Conservation (phyloP, 805 yeast genomes). For the Cyberlindnera xishuangbannaensis region DNA sequence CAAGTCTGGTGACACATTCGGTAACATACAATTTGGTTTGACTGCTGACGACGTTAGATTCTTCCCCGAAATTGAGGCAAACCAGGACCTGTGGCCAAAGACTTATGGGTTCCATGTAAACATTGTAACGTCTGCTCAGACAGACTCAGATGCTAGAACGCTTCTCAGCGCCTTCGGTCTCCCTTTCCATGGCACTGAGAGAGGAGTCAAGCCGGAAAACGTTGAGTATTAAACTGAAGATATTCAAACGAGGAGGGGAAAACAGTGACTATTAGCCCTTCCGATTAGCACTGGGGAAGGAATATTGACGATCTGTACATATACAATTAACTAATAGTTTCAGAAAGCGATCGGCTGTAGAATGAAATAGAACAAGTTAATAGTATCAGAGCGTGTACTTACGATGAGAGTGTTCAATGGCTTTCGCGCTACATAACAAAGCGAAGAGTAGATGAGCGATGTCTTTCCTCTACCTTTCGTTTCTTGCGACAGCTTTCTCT, state of each 20-base stretch:
- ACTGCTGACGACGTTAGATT: conserved; percentile 66
- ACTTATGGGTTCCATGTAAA: conserved; percentile 84
- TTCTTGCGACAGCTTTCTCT: not conserved
- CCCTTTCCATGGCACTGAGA: conserved; percentile 61
- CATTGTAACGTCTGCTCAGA: conserved; percentile 82
- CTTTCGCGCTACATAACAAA: no score
- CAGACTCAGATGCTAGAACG: conserved; percentile 84
- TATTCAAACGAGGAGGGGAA: not conserved
- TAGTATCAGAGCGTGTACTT: not conserved
- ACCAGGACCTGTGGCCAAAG: conserved; percentile 83
- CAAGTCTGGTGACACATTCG: conserved; percentile 76
- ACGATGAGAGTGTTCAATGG: not conserved
- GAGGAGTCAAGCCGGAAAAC: conserved; percentile 23
- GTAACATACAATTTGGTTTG: conserved; percentile 82
- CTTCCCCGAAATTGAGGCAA: conserved; percentile 92
- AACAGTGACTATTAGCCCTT: not conserved
- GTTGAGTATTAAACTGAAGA: conserved; percentile 16
- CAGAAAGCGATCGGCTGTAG: no score
- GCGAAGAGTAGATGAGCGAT: no score
- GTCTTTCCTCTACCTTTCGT: no score
- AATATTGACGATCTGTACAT: not conserved
- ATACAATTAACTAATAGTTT: no score
- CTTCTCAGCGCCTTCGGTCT: conserved; percentile 76
- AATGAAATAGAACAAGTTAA: no score
- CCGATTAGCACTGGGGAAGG: not conserved